Evolutionary conservation across 1,284 basidiomycete species (phyloP).

Genomic region (Puccinia novopanici): DNA sequence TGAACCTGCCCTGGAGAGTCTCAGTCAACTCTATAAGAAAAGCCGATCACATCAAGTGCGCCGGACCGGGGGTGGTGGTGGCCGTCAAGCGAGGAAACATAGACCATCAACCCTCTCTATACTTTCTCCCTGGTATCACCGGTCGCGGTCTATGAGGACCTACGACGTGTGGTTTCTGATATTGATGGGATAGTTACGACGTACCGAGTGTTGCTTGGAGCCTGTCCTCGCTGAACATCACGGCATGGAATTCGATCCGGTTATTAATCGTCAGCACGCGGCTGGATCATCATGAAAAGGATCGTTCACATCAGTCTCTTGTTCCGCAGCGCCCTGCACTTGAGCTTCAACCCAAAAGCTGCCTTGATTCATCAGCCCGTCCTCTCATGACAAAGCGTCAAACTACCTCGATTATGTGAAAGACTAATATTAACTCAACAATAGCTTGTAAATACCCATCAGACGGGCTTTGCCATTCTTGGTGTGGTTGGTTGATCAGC

Average conservation of each 20-base stretch:
- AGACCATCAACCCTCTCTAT: background rate
- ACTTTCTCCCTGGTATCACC: background rate
- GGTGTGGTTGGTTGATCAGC: conserved; percentile 21
- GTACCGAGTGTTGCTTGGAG: conserved; percentile 20
- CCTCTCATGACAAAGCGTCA: too few relatives aligned
- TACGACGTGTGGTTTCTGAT: background rate
- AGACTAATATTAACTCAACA: conserved; percentile 3
- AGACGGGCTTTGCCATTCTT: conserved; percentile 17
- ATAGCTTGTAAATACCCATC: conserved; percentile 42
- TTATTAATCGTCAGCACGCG: conserved; percentile 35
- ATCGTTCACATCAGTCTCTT: too few relatives aligned
- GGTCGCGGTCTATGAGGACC: background rate
- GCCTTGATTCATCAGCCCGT: too few relatives aligned
- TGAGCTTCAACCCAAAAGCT: too few relatives aligned
- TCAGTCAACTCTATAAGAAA: background rate
- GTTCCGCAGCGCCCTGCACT: too few relatives aligned
- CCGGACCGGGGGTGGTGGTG: background rate
- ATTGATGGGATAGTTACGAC: background rate
- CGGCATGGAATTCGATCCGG: conserved; percentile 38
- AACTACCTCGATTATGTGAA: background rate
- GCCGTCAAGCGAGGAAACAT: background rate
- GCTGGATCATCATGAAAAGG: background rate
- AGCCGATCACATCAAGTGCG: background rate
- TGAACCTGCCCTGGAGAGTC: conserved; percentile 11
- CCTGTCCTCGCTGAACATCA: conserved; percentile 44